Evolutionary conservation across 2,329 filamentous ascomycete genomes (phyloP).

Genomic region (Xylariomycetidae sp.): DNA sequence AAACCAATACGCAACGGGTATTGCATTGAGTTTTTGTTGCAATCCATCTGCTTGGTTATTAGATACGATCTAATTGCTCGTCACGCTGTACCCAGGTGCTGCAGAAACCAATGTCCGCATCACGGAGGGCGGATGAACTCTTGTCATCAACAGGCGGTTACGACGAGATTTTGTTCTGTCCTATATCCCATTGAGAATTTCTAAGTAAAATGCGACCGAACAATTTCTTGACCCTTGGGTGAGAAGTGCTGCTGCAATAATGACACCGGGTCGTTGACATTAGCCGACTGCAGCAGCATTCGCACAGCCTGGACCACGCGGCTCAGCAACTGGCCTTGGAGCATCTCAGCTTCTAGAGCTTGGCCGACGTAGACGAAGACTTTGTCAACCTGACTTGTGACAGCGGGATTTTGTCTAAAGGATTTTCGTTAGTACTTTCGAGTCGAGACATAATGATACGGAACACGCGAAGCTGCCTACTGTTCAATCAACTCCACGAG

Average conservation of each 20-base stretch:
- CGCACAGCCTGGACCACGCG: constrained; percentile 77
- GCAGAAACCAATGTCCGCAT: too few species aligned
- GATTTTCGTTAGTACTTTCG: constrained; percentile 4
- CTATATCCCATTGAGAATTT: too few species aligned
- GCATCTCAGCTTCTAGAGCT: constrained; percentile 83
- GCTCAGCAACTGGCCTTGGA: constrained; percentile 77
- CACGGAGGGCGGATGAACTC: too few species aligned
- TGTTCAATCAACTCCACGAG: constrained; percentile 87
- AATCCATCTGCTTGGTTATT: too few species aligned
- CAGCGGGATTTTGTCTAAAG: constrained; percentile 75
- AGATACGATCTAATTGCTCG: too few species aligned
- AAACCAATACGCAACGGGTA: too few species aligned
- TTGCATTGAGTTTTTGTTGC: too few species aligned
- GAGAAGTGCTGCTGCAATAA: constrained; percentile 67
- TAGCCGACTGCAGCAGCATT: constrained; percentile 66
- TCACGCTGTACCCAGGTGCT: too few species aligned
- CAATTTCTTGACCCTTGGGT: constrained; percentile 74
- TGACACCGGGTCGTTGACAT: constrained; percentile 70
- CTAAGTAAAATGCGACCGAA: constrained; percentile 72
- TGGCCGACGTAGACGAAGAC: constrained; percentile 82
- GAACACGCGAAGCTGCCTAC: constrained; percentile 53
- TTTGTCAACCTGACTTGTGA: constrained; percentile 72
- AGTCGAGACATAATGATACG: background rate
- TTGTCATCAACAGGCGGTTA: too few species aligned
- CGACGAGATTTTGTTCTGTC: too few species aligned